Base-by-base conservation (phyloP, 805 yeast genomes). In the Candida michaelii region DNA sequence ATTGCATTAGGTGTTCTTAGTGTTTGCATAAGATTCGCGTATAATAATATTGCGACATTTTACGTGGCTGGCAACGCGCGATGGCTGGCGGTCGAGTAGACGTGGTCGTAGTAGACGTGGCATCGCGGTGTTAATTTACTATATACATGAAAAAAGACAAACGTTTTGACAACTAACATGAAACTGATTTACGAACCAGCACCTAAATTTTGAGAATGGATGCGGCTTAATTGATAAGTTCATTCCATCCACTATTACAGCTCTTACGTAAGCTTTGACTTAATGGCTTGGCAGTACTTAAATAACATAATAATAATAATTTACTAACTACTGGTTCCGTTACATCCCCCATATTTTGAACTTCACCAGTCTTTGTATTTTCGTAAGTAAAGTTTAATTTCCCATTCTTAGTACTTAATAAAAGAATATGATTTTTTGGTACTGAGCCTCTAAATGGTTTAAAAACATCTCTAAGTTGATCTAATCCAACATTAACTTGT, bases 281-380 rank as follows among this genome's bases (percentile, higher is more conserved):
- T 51, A 85, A 71, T 1, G 91, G 91, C 48, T 72, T 76, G 30
- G 64, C 70, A 2, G 87, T 91, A 50, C 85, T 76, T 51, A 89
- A 63, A 59, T 91, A 90, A 60, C 83, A 88, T 50, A 85, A 66
- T 50, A 89, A 79, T 42, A 90, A 66, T n/a, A 84, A 66, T 47
- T 80, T 77, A 1, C 86, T 74, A 4, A 89, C 71, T 13, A 78
- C 56, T 2, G 91, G 86, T 39, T 79, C 78, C 7, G 66, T 54
- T 2, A 89, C 82, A 5, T 53, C 52, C 1, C 97, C 97, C 59
- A 90, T 56, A 1, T 50, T 45, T 34, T 39, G 40, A 15, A 23
- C 15, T 34, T 35, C 59, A 17, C 49, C 49, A 5, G 59, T 60
- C 17, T 52, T 55, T 12, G 65, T 61, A 40, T 62, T 55, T 42